These are phyloP conservation scores for Teratosphaeria destructans DNA, from an alignment of 2,329 filamentous ascomycete species.

Conservation along the genomic window DNA sequence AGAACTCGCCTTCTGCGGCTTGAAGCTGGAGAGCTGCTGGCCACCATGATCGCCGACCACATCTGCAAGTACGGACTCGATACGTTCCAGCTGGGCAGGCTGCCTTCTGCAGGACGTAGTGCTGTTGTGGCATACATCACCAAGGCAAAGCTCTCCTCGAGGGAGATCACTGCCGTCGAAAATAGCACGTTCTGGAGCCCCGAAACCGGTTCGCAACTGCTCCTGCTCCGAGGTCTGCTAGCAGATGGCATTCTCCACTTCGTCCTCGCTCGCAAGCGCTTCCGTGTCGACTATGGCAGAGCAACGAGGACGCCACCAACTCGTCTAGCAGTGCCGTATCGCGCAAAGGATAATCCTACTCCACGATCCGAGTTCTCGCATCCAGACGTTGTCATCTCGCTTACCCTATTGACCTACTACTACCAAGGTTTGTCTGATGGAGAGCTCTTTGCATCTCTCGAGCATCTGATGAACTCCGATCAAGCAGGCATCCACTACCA, in stretches of 20 bases:
- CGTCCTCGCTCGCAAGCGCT: conserved; percentile 51
- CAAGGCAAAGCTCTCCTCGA: background rate
- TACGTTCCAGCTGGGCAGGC: conserved; percentile 8
- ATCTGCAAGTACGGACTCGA: conserved; percentile 22
- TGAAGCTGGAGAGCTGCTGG: conserved; percentile 22
- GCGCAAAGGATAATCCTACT: conserved; percentile 54
- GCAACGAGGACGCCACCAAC: conserved; percentile 35
- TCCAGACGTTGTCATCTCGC: conserved; percentile 53
- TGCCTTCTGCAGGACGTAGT: background rate
- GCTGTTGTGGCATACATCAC: background rate
- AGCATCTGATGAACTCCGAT: conserved; percentile 13
- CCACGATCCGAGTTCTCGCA: conserved; percentile 58
- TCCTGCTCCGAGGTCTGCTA: conserved; percentile 54
- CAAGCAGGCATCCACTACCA: conserved; percentile 18
- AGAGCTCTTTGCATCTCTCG: conserved; percentile 33
- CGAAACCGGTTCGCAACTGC: conserved; percentile 26
- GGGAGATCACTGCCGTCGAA: conserved; percentile 7
- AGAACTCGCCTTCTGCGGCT: conserved; percentile 45
- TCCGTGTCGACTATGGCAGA: conserved; percentile 52
- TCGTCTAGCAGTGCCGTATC: conserved; percentile 55
- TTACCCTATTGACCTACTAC: conserved; percentile 60
- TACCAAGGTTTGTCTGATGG: conserved; percentile 44
- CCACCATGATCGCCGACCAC: conserved; percentile 20
- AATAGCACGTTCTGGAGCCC: conserved; percentile 9
- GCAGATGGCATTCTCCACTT: conserved; percentile 50